A percentile compares a stretch with the other conserved stretches of the same genome.
Evolutionary conservation across 1,139 yeast species (phyloP).

Genomic region (Pichia sp.): DNA sequence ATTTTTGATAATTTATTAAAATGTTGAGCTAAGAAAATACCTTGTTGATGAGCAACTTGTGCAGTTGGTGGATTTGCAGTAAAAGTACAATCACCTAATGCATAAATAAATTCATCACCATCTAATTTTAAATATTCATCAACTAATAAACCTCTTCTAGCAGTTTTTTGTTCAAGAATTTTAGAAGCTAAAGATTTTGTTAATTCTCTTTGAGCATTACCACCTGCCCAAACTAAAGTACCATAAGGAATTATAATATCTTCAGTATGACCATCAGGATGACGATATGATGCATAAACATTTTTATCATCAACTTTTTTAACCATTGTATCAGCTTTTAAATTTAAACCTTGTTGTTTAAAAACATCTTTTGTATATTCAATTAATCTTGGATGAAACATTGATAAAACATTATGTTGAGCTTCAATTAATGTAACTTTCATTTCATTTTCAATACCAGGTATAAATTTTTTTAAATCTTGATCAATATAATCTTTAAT

Average conservation of each 20-base stretch:
- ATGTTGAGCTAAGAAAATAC: constrained; percentile 45
- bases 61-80: constrained; percentile 59
- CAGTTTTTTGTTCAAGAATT: constrained; percentile 52
- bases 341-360: constrained; percentile 46
- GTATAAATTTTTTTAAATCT: constrained; percentile 54
- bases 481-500: constrained; percentile 56
- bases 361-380: constrained; percentile 53
- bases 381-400: constrained; percentile 51
- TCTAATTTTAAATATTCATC: constrained; percentile 48
- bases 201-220: constrained; percentile 52
- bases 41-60: constrained; percentile 61
- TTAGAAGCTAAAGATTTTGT: constrained; percentile 42
- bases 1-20: constrained; percentile 46
- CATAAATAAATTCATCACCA: constrained; percentile 47
- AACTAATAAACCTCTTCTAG: constrained; percentile 53
- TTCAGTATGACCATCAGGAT: constrained; percentile 37
- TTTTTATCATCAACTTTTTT: constrained; percentile 46
- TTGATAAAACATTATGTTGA: constrained; percentile 50
- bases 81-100: constrained; percentile 59
- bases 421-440: constrained; percentile 53
- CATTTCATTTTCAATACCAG: constrained; percentile 51
- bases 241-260: constrained; percentile 48
- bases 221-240: constrained; percentile 60
- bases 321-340: constrained; percentile 51
- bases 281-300: constrained; percentile 42